Evolutionary conservation across 1,139 yeast species (phyloP), one percentile per base, ranked within the genome.

Genomic region (Kodamaea plutei): DNA sequence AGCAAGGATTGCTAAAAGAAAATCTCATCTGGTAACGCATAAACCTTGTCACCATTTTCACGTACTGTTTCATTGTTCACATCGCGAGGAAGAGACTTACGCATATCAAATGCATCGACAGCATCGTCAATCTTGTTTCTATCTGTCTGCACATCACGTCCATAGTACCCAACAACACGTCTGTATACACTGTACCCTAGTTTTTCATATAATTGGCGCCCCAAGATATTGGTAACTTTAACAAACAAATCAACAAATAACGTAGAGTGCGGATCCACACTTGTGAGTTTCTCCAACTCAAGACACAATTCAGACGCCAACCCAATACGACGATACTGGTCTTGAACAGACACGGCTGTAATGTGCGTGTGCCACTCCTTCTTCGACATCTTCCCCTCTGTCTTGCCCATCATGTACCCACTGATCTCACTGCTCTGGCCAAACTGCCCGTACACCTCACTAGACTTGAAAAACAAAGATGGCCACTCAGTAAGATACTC

Each of bases 311-410:
- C 73, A 3, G 84, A 77, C 1, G 96, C 98, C 29, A 89, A 63
- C 2, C 95, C 95, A 13, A 91, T 69, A 37, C 98, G 64, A 37
- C 99, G 65, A 50, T 83, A 89, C 33, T 78, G 79, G 15, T 84
- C 80, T 39, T 83, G 83, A 1, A 93, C 83, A 0, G 98, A 88
- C 3, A 93, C 96, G 0, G 98, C 98, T 0, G 97, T 88, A 35
- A 93, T 88, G 56, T 93, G 99, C 1, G 95, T 78, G 51, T 93
- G 99, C 95, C 96, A 91, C 43, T 88, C 94, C 33, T 71, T 75
- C 11, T 71, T 76, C 14, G 65, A 61, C 23, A 66, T 40, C 33
- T 59, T 48, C 1, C 98, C 98, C 56, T 93, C 98, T 3, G 95
- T 81, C 56, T 93, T 93, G n/a, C 94, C 98, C 76, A 93, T 79